Evolutionary conservation across 257 asterid species (phyloP), one percentile per base, ranked within the genome.

Genomic region (Lycium ferocissimum): DNA sequence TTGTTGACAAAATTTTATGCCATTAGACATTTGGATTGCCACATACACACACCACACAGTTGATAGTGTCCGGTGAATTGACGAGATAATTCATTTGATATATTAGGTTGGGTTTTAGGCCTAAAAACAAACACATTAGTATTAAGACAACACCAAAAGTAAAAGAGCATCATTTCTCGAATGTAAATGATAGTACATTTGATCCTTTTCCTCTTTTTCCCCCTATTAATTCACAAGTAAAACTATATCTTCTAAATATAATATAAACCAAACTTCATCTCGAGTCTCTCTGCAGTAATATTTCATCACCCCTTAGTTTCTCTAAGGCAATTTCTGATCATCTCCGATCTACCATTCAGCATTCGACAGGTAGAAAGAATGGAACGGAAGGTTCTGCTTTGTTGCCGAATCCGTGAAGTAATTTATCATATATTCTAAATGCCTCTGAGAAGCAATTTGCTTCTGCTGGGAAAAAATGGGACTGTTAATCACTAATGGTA

Each of bases 401-500:
- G 38, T 73, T 76, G 85, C 84, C 88, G 87, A 6, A 75, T 73
- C 40, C 5, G 61, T 49, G 20, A 75, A 76, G 76, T 67, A 59
- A 75, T 82, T 49, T 76, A 75, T 86, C 45, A 12, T 84, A 76
- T 57, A 81, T 85, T 87, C 80, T 65, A 84, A 45, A 81, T 47
- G 81, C 61, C 40, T 85, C 47, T 33, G 9, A 45, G 26, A 73
- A 85, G 84, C 67, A 43, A 73, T 81, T 76, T 76, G 65, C 63
- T 51, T 3, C 63, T 83, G 43, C 83, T 75, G 79, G 86, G 86
- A 57, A 67, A 90, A 91, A 92, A 15, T 88, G 62, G 89, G 80
- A 80, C 85, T 49, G 78, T 53, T 87, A 78, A 69, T 71, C 90
- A 83, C 90, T 89, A 90, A 67, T 57, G 85, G 86, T 87, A 84